Evolutionary conservation across 305 asterid species (phyloP), one percentile per base, ranked within the genome.

Genomic region (Fraxinus albicans): DNA sequence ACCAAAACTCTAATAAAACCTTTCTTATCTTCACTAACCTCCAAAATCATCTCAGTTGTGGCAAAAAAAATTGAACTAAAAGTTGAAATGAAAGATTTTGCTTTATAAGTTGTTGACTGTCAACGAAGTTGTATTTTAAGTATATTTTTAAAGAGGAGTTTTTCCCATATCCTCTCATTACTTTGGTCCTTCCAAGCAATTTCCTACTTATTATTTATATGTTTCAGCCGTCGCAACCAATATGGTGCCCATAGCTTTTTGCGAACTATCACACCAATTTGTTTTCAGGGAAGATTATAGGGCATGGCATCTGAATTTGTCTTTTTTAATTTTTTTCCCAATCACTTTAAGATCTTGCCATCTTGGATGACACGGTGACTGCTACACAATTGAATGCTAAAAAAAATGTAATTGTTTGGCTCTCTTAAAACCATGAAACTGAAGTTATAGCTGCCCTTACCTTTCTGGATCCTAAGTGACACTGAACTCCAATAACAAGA

Each of bases 401-500:
- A 55, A 55, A n/a, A 55, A 5, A 25, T 55, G 10, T 55, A 55
- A 65, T 27, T 65, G 17, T 8, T 65, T 23, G 73, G 31, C 15
- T 65, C 31, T 23, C 34, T 65, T 25, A 55, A 55, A 55, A 55
- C 65, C 23, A 55, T 55, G 23, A 25, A 25, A 25, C 74, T 67
- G 35, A 27, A 9, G 36, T 67, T 67, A 67, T 27, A 29, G 74
- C 34, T 27, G 74, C 17, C 35, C 10, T 9, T 9, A 67, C n/a
- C 33, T 23, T 13, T 10, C 8, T 10, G 36, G 6, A 67, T 27
- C n/a, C 74, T 10, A 8, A 27, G 34, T 67, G 8, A 67, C 27
- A 27, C 74, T 67, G 35, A 9, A 67, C 74, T 29, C 35, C 19
- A 98, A 98, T 96, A 81, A 12, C 5, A 60, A 60, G 72, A 60